Evolutionary conservation across 108 stramenopile species (phyloP).

Genomic region (Cyclotella atomus): DNA sequence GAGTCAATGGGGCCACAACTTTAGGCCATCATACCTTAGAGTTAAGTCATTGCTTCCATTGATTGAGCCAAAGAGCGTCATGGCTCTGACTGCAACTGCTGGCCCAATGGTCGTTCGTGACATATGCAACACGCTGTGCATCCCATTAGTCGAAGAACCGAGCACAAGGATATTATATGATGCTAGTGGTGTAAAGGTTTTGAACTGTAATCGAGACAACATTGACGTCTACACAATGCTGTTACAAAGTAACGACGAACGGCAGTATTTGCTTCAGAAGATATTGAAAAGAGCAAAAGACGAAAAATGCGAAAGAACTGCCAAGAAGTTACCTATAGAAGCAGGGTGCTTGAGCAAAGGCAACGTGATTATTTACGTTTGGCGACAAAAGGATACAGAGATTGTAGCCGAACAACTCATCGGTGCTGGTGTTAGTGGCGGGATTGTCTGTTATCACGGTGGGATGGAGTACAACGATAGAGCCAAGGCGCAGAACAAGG

Average conservation of each 20-base stretch:
- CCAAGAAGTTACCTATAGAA: constrained; percentile 42
- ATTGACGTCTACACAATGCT: constrained; percentile 76
- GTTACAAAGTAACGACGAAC: constrained; percentile 65
- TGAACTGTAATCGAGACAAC: constrained; percentile 81
- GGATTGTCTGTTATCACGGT: constrained; percentile 87
- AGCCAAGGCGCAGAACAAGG: constrained; percentile 76
- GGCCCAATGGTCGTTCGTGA: constrained; percentile 85
- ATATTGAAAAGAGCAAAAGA: constrained; percentile 55
- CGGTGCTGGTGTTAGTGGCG: constrained; percentile 64
- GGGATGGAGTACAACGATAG: constrained; percentile 85
- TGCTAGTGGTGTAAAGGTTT: constrained; percentile 60
- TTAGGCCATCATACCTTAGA: constrained; percentile 91
- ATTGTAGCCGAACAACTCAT: constrained; percentile 79
- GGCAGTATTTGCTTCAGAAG: constrained; percentile 66
- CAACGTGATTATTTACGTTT: constrained; percentile 91
- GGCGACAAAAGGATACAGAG: constrained; percentile 89
- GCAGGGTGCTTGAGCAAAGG: constrained; percentile 72
- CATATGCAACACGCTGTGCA: constrained; percentile 75
- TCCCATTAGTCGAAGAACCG: constrained; percentile 43
- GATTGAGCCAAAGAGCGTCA: constrained; percentile 75
- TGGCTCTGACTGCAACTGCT: constrained; percentile 95
- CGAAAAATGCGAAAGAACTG: not conserved
- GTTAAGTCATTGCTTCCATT: constrained; percentile 66
- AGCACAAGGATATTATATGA: not conserved
- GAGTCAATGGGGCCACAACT: constrained; percentile 98